Evolutionary conservation across 2,329 filamentous ascomycete species (phyloP), one percentile per base, ranked within the genome.

Genomic region (Plenodomus lindquistii): DNA sequence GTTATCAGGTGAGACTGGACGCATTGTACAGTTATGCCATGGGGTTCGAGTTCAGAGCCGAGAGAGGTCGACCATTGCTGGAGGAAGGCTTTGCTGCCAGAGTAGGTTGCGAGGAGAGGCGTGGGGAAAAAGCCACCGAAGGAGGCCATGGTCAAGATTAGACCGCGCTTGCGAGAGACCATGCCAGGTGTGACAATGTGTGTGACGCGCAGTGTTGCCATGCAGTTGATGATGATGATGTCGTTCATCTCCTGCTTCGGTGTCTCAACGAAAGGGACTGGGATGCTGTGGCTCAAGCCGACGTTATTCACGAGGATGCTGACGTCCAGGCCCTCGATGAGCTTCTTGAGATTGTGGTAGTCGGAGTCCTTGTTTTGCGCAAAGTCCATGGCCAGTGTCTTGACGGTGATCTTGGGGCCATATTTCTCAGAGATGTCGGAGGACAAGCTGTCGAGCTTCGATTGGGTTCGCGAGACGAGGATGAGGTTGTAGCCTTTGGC

Each of bases 71-170:
- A 96, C 94, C 94, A 99, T 69, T 96, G 87, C 76, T 97, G 93
- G 40, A 99, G 81, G 82, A 99, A 99, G 1, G 94, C 93, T 78
- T 99, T 99, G 83, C 88, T 94, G 59, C 94, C 94, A 37, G 90
- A 95, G 81, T 99, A 99, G 2, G 94, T 97, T 11, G 94, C 94
- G 37, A 99, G 83, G 45, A 94, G 85, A 5, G 95, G 92, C 0
- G 91, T 96, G 7, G 94, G 94, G 52, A 94, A 84, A 75, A 95
- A 87, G 59, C 94, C 95, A 54, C 88, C 94, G 70, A 97, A 96
- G 10, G 92, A 97, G 39, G 93, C 94, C 92, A 99, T 97, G 49
- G 93, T 99, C 46, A 99, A 79, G 66, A 99, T 91, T 29, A 99
- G 81, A 19, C 95, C 94, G 48, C 86, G 85, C 76, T 89, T 91